A percentile compares a stretch with the other conserved stretches of the same genome.
These are phyloP conservation scores for Mycena indigotica DNA, from an alignment of 768 basidiomycete genomes.

Conservation along the genomic window DNA sequence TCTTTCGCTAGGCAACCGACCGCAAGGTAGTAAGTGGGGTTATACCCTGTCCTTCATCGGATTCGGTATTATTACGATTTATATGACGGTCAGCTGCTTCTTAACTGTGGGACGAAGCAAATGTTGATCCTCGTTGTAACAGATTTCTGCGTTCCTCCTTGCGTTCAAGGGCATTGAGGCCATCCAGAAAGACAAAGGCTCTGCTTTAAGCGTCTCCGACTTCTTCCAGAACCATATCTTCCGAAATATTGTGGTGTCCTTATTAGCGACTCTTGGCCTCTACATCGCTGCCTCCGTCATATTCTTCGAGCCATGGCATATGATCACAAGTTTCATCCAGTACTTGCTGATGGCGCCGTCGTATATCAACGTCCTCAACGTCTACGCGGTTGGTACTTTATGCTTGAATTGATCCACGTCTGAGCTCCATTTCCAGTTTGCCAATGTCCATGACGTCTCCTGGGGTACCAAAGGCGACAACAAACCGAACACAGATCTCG, in stretches of 20 bases:
- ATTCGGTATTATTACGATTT: slow-evolving; percentile 89
- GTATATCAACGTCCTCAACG: slow-evolving; percentile 91
- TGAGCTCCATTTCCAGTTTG: slow-evolving; percentile 59
- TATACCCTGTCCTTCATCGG: slow-evolving; percentile 87
- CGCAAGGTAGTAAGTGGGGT: slow-evolving; percentile 85
- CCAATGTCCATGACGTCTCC: slow-evolving; percentile 88
- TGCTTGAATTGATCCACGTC: no score
- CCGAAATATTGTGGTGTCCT: slow-evolving; percentile 82
- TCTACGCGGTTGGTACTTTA: slow-evolving; percentile 70
- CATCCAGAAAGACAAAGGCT: slow-evolving; percentile 48
- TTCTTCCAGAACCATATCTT: slow-evolving; percentile 82
- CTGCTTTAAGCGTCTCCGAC: slow-evolving; percentile 52
- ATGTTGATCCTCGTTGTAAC: slow-evolving; percentile 12
- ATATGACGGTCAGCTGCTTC: slow-evolving; percentile 77
- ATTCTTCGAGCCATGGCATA: slow-evolving; percentile 97
- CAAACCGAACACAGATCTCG: slow-evolving; percentile 82
- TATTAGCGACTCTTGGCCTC: slow-evolving; percentile 86
- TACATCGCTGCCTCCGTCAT: slow-evolving; percentile 83
- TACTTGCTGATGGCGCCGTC: slow-evolving; percentile 91
- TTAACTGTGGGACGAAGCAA: neutral
- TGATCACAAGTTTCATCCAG: slow-evolving; percentile 96
- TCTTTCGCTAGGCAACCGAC: slow-evolving; percentile 86
- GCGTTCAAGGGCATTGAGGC: slow-evolving; percentile 79
- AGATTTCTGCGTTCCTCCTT: slow-evolving; percentile 80
- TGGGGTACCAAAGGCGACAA: slow-evolving; percentile 98